Conservation (phyloP, 2,329 filamentous ascomycete genomes). For the Pseudogymnoascus sp. region DNA sequence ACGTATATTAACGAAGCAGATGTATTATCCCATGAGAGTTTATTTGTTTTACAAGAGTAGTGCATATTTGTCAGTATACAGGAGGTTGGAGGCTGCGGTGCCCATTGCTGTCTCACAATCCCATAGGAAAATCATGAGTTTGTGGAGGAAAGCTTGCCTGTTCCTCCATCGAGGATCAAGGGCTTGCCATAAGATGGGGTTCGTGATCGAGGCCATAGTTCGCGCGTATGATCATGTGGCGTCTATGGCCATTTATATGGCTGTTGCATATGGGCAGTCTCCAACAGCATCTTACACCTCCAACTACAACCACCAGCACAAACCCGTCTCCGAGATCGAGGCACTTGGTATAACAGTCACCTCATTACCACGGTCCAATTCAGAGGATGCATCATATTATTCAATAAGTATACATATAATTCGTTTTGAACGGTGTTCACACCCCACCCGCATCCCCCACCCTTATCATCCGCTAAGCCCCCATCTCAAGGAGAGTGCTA, state of each 20-base stretch:
- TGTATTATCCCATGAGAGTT: neutral
- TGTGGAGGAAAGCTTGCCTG: neutral
- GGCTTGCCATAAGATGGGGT: neutral
- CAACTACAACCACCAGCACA: neutral
- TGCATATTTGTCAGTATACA: neutral
- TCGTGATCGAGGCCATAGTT: neutral
- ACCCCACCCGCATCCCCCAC: neutral
- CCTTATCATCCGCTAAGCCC: neutral
- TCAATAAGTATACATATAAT: constrained; percentile 7
- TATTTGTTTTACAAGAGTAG: neutral
- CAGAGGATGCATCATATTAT: constrained; percentile 6
- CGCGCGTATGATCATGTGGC: neutral
- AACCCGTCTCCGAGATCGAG: neutral
- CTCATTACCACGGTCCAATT: neutral
- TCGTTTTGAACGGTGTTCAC: constrained; percentile 1
- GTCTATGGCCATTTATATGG: neutral
- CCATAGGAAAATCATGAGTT: neutral
- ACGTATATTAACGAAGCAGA: neutral
- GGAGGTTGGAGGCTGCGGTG: neutral
- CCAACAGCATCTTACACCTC: neutral
- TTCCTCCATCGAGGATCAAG: neutral
- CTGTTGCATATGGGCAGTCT: too few relatives aligned
- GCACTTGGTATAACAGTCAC: neutral
- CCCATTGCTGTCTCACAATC: neutral
- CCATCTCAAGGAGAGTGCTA: constrained; percentile 4